A percentile compares a stretch with the other conserved stretches of the same genome.
phyloP scores from a whole-genome alignment of 2,329 filamentous ascomycete species.

The Phyllosticta citribraziliensis region DNA sequence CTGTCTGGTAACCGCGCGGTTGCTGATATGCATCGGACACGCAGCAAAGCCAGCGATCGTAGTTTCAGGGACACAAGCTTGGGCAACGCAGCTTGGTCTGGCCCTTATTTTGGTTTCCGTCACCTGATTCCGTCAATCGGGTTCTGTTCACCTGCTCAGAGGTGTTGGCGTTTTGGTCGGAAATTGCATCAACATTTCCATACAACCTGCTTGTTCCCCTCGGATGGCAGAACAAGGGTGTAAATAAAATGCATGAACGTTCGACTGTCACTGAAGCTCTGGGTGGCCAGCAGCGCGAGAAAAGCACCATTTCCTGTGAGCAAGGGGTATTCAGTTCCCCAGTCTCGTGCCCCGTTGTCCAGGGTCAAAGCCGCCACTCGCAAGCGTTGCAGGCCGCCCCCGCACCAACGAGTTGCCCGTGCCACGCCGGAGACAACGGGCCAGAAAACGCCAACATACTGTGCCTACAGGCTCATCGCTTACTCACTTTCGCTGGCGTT shows the following conservation, averaged over 20 bases:
- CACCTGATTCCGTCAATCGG: not conserved
- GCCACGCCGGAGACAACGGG: not conserved
- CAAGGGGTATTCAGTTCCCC: not conserved
- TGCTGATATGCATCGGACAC: conserved; percentile 4
- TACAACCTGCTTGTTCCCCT: not conserved
- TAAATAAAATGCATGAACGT: not conserved
- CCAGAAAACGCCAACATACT: not conserved
- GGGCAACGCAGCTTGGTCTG: not conserved
- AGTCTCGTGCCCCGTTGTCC: not conserved
- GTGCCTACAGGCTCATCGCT: not conserved
- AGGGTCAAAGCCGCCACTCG: not conserved
- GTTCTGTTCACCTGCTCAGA: not conserved
- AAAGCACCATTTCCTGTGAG: conserved; percentile 2
- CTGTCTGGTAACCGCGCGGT: not conserved
- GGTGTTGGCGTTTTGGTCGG: not conserved
- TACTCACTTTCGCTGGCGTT: not conserved
- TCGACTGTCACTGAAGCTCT: not conserved
- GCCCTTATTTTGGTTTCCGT: not conserved
- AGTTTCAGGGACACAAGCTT: not conserved
- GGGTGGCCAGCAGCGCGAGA: not conserved
- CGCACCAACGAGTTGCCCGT: not conserved
- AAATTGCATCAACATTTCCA: not conserved
- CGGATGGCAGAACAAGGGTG: not conserved
- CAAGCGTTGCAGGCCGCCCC: not conserved
- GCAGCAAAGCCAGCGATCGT: not conserved